Evolutionary conservation across 139 green algal genomes (phyloP).

Genomic region (Deuterostichococcus epilithicus): DNA sequence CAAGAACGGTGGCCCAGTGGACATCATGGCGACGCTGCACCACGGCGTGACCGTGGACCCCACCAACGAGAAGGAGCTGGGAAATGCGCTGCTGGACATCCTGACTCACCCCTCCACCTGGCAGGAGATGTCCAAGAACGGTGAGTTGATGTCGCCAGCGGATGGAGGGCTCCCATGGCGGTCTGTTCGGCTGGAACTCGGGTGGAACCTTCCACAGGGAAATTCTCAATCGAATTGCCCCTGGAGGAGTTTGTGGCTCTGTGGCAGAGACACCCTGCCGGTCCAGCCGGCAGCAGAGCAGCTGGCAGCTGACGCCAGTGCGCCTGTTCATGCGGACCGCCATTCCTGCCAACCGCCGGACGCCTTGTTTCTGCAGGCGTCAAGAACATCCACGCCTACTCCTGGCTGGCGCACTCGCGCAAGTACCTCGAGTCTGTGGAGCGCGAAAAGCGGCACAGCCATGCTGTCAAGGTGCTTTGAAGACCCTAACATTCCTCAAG

Average conservation of each 20-base stretch:
- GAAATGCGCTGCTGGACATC: conserved; percentile 71
- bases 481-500: not conserved
- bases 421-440: conserved; percentile 68
- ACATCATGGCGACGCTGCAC: conserved; percentile 76
- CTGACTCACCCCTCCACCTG: conserved; percentile 67
- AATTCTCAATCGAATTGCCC: not conserved
- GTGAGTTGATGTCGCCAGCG: conserved; percentile 10
- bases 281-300: not conserved
- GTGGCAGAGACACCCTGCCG: not conserved
- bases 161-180: too few species aligned
- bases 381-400: conserved; percentile 88
- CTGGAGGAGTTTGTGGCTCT: not conserved
- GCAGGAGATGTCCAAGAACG: conserved; percentile 62
- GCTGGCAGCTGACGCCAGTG: too few species aligned
- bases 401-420: conserved; percentile 81
- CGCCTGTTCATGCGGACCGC: too few species aligned
- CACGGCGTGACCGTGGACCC: conserved; percentile 91
- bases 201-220: not conserved
- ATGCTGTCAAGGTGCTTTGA: conserved; percentile 18
- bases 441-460: conserved; percentile 33
- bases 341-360: too few species aligned
- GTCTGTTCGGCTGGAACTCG: conserved; percentile 13
- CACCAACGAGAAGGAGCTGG: conserved; percentile 64
- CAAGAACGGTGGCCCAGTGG: conserved; percentile 82
- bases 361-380: conserved; percentile 25